Percentiles rank a stretch among this genome's conserved stretches.
These are phyloP conservation scores for Aspergillus taichungensis DNA, from an alignment of 495 filamentous ascomycete species.

Conservation along the genomic window DNA sequence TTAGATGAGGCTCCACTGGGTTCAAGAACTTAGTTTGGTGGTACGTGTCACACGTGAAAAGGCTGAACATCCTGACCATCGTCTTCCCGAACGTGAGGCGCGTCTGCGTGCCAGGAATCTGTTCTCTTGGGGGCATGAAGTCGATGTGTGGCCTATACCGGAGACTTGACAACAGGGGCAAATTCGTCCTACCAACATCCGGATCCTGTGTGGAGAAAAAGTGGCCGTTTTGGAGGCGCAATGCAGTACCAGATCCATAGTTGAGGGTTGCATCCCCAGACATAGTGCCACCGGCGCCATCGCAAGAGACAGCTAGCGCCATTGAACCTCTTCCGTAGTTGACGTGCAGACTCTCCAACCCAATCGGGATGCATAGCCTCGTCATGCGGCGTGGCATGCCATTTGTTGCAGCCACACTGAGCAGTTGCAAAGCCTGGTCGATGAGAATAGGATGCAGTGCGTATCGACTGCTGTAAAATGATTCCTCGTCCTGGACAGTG, in stretches of 20 bases:
- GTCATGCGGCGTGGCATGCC: constrained; percentile 4
- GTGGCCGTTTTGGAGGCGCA: neutral
- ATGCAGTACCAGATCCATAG: neutral
- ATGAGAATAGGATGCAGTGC: constrained; percentile 7
- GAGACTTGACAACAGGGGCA: neutral
- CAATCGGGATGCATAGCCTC: neutral
- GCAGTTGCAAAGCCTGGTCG: constrained; percentile 10
- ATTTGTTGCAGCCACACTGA: constrained; percentile 5
- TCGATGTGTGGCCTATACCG: neutral
- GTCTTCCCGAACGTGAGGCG: neutral
- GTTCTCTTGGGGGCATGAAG: neutral
- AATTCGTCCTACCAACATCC: neutral
- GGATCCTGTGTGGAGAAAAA: neutral
- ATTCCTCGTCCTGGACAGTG: neutral
- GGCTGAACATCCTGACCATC: neutral
- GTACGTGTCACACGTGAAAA: neutral
- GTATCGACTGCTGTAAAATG: neutral
- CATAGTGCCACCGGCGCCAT: neutral
- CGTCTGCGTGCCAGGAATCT: neutral
- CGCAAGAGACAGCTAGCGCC: neutral
- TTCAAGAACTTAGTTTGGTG: neutral
- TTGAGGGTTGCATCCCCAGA: neutral
- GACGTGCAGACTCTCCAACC: constrained; percentile 1
- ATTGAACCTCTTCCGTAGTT: neutral
- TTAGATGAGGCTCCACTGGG: neutral